Evolutionary conservation across 495 filamentous ascomycete species (phyloP).

Genomic region (Penicillium cinerascens): DNA sequence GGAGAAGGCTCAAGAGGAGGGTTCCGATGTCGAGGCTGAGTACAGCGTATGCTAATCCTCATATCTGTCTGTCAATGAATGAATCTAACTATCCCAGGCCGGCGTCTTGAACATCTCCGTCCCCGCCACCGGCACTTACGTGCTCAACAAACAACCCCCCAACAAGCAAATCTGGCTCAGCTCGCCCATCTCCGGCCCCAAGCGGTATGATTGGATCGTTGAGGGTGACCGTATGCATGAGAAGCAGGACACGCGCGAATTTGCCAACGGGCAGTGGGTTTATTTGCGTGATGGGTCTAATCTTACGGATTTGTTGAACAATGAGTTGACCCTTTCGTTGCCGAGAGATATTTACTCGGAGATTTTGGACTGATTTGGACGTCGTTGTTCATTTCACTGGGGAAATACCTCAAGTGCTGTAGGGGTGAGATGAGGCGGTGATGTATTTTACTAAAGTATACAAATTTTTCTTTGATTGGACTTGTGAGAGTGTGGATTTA

Average conservation of each 20-base stretch:
- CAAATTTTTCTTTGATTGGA: too few relatives aligned
- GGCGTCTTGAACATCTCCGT: constrained; percentile 79
- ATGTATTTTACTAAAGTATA: too few relatives aligned
- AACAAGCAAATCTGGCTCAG: constrained; percentile 98
- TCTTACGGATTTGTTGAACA: constrained; percentile 63
- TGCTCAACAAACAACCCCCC: constrained; percentile 96
- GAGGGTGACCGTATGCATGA: constrained; percentile 64
- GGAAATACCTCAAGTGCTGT: not conserved
- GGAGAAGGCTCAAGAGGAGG: constrained; percentile 45
- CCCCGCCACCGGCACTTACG: constrained; percentile 67
- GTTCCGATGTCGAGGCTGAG: constrained; percentile 53
- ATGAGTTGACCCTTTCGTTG: constrained; percentile 55
- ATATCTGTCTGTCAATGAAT: too few relatives aligned
- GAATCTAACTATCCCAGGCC: constrained; percentile 44
- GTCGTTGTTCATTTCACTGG: not conserved
- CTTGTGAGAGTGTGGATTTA: too few relatives aligned
- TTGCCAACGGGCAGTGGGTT: constrained; percentile 64
- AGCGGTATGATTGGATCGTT: constrained; percentile 84
- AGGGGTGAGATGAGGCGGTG: not conserved
- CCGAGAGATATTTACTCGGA: constrained; percentile 42
- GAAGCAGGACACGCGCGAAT: constrained; percentile 64
- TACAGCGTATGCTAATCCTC: constrained; percentile 38
- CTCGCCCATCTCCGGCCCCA: constrained; percentile 87
- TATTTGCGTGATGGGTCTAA: constrained; percentile 78
- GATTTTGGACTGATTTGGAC: constrained; percentile 13